Evolutionary conservation across 805 yeast species (phyloP).

Genomic region (Metschnikowia orientalis): DNA sequence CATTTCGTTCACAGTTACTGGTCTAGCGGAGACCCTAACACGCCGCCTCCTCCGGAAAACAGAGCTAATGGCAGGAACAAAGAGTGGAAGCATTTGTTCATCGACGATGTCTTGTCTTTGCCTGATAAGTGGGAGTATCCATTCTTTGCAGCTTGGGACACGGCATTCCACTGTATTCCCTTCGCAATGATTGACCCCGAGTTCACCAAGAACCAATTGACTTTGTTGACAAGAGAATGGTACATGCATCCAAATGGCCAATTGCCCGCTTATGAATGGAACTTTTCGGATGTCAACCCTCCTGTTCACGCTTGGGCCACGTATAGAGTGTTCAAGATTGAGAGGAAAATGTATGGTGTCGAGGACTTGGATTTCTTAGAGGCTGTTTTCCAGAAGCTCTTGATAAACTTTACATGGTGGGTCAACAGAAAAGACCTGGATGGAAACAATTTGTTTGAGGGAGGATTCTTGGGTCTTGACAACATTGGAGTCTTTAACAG

Average conservation of each 20-base stretch:
- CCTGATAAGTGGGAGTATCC: slow-evolving; percentile 98
- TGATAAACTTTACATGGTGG: slow-evolving; percentile 96
- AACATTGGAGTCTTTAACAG: slow-evolving; percentile 90
- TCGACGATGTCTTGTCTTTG: slow-evolving; percentile 80
- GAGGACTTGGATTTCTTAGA: slow-evolving; percentile 82
- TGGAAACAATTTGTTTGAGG: slow-evolving; percentile 88
- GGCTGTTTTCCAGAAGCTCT: slow-evolving; percentile 85
- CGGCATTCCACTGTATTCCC: slow-evolving; percentile 92
- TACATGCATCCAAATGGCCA: slow-evolving; percentile 99
- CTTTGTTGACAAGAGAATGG: slow-evolving; percentile 87
- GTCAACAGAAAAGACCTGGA: slow-evolving; percentile 83
- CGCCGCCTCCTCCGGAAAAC: slow-evolving; percentile 70
- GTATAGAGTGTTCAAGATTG: slow-evolving; percentile 80
- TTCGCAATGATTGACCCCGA: slow-evolving; percentile 90
- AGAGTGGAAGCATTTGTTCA: slow-evolving; percentile 85
- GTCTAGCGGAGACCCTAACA: slow-evolving; percentile 78
- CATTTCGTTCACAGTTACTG: slow-evolving; percentile 82
- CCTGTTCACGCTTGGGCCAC: slow-evolving; percentile 98
- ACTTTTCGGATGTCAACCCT: slow-evolving; percentile 91
- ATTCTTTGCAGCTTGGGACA: slow-evolving; percentile 95
- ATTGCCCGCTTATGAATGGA: slow-evolving; percentile 96
- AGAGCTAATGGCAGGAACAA: slow-evolving; percentile 83
- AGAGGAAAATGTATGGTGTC: slow-evolving; percentile 75
- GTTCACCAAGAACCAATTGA: slow-evolving; percentile 85
- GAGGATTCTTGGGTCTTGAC: slow-evolving; percentile 90